Percentiles rank a stretch among this genome's conserved stretches.
phyloP scores from a whole-genome alignment of 345 rosid genomes.

The Jatropha curcas region DNA sequence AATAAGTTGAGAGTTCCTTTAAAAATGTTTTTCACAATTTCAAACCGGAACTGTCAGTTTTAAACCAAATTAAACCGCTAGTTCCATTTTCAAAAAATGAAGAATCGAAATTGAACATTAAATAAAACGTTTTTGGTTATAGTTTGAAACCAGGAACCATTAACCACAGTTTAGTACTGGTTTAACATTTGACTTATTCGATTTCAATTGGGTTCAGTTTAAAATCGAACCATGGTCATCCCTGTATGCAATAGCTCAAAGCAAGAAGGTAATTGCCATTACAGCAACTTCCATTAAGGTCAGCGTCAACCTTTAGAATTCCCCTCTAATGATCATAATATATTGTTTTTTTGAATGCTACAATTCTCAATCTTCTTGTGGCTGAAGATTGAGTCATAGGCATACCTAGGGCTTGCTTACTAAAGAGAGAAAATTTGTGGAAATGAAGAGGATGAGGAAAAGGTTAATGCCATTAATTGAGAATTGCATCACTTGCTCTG shows the following conservation, averaged over 20 bases:
- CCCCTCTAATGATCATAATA: background rate
- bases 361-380: conserved; percentile 6
- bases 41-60: too few species aligned
- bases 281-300: conserved; percentile 29
- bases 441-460: background rate
- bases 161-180: too few species aligned
- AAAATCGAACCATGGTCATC: too few species aligned
- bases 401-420: background rate
- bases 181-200: too few species aligned
- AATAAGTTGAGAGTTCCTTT: too few species aligned
- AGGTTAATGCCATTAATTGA: conserved; percentile 21
- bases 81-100: too few species aligned
- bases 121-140: too few species aligned
- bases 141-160: too few species aligned
- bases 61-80: too few species aligned
- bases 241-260: background rate
- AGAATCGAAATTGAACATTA: too few species aligned
- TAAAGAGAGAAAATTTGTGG: conserved; percentile 9
- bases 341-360: background rate
- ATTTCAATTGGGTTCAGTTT: too few species aligned
- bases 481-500: background rate
- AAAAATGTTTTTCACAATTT: too few species aligned
- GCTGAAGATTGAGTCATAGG: conserved; percentile 15
- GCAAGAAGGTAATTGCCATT: conserved; percentile 20
- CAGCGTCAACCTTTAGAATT: conserved; percentile 8